These are phyloP conservation scores for Tilletiopsis washingtonensis DNA, from an alignment of 1,284 basidiomycete genomes.

Conservation along the genomic window DNA sequence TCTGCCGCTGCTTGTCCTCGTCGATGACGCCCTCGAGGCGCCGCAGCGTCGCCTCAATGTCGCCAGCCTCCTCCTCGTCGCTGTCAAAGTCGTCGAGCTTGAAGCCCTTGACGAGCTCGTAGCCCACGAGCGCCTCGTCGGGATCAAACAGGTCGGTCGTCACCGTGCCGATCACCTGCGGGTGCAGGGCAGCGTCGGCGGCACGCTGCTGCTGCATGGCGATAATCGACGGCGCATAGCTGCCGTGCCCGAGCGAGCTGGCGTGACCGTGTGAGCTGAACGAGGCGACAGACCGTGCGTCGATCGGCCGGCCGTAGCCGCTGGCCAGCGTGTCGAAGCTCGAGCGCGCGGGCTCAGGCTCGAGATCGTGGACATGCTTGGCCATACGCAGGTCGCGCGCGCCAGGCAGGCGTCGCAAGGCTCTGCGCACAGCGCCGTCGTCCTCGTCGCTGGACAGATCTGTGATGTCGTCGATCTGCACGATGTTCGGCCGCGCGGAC, in stretches of 20 bases:
- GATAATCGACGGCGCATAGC: slow-evolving; percentile 1
- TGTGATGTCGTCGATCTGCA: slow-evolving; percentile 42
- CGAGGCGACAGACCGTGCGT: not conserved
- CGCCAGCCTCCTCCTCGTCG: slow-evolving; percentile 32
- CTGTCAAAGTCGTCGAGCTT: slow-evolving; percentile 25
- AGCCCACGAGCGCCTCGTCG: slow-evolving; percentile 36
- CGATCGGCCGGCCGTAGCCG: not conserved
- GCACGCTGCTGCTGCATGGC: slow-evolving; percentile 5
- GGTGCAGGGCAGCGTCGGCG: not conserved
- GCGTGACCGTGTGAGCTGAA: not conserved
- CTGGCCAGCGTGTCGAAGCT: slow-evolving; percentile 17
- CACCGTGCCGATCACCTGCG: slow-evolving; percentile 23
- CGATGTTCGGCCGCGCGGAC: slow-evolving; percentile 29
- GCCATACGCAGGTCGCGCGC: slow-evolving; percentile 38
- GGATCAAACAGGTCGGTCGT: slow-evolving; percentile 37
- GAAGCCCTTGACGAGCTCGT: slow-evolving; percentile 42
- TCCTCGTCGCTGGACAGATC: slow-evolving; percentile 44
- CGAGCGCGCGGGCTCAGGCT: slow-evolving; percentile 6
- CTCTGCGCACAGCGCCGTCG: slow-evolving; percentile 33
- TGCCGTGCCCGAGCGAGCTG: not conserved
- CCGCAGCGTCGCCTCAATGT: slow-evolving; percentile 36
- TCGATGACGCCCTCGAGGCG: slow-evolving; percentile 40
- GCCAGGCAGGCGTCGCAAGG: slow-evolving; percentile 34
- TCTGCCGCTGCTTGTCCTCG: slow-evolving; percentile 29
- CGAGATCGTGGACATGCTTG: slow-evolving; percentile 28